These are phyloP conservation scores for Musa itinerans DNA, from an alignment of 176 grass and related monocot genomes.

Conservation along the genomic window DNA sequence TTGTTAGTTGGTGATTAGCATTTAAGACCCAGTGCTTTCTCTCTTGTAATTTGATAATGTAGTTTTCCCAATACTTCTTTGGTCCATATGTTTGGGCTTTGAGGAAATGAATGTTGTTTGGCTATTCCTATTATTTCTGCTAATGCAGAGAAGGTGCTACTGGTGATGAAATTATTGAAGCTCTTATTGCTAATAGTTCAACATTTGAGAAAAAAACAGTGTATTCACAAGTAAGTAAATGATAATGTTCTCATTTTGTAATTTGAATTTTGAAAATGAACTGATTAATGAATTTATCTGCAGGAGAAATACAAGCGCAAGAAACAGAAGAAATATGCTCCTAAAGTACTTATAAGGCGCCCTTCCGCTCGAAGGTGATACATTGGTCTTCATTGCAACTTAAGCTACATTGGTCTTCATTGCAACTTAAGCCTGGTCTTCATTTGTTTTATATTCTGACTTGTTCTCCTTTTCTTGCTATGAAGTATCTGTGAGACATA, in stretches of 20 bases:
- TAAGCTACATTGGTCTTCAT: neutral
- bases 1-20: neutral
- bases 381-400: neutral
- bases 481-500: constrained; percentile 99
- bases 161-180: constrained; percentile 75
- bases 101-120: neutral
- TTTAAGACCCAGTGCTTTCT: neutral
- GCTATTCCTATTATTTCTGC: constrained; percentile 4
- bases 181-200: constrained; percentile 84
- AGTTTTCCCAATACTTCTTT: neutral
- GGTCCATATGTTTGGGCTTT: neutral
- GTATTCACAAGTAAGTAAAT: constrained; percentile 68
- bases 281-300: neutral
- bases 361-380: constrained; percentile 64
- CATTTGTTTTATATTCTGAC: neutral
- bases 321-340: constrained; percentile 98
- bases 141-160: constrained; percentile 60
- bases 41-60: neutral
- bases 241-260: neutral
- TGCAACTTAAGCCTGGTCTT: neutral
- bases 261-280: neutral
- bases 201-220: constrained; percentile 76
- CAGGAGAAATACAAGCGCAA: constrained; percentile 98
- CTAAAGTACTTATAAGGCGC: constrained; percentile 80
- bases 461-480: constrained; percentile 4